Evolutionary conservation across 2,329 filamentous ascomycete species (phyloP).

Genomic region (Trichophyton schoenleinii): DNA sequence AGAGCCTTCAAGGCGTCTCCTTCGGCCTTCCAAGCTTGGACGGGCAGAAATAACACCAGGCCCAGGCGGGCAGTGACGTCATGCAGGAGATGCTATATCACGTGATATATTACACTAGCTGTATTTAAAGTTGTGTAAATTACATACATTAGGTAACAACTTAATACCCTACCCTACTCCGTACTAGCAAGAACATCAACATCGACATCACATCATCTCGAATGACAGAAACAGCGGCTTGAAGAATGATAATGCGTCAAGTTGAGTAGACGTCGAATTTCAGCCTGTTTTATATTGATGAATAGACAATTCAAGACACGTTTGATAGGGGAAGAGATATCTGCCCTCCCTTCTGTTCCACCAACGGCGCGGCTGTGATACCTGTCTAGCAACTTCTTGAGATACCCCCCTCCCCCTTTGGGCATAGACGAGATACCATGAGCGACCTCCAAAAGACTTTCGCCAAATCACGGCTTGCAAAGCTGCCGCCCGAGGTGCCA

Average conservation of each 20-base stretch:
- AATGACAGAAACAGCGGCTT: background rate
- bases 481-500: constrained; percentile 45
- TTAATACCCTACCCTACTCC: too few species aligned
- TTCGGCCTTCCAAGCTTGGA: background rate
- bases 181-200: too few species aligned
- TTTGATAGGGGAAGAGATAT: background rate
- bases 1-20: background rate
- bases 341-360: background rate
- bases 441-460: constrained; percentile 70
- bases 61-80: background rate
- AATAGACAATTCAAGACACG: background rate
- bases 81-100: background rate
- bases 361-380: background rate
- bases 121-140: background rate
- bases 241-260: background rate
- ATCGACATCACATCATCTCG: background rate
- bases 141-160: background rate
- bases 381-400: background rate
- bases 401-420: background rate
- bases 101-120: background rate
- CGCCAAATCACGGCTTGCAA: constrained; percentile 59
- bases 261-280: background rate
- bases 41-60: too few species aligned
- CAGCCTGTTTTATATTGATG: background rate
- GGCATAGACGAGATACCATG: constrained; percentile 39